A percentile compares a stretch with the other conserved stretches of the same genome.
Evolutionary conservation across 805 yeast genomes (phyloP).

Genomic region (Spathaspora boniae): DNA sequence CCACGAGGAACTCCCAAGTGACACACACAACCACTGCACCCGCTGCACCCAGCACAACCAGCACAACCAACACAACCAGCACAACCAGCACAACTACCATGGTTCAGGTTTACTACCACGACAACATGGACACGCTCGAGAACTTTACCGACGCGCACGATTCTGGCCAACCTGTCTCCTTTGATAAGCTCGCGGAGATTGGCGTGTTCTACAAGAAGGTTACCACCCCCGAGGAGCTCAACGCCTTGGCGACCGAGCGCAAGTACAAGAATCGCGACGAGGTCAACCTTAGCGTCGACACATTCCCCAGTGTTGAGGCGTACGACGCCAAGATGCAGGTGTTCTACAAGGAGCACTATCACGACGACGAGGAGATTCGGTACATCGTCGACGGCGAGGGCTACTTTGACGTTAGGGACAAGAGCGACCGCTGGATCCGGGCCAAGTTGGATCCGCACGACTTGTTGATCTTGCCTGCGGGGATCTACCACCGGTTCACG

Average conservation of each 20-base stretch:
- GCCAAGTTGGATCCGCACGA: slow-evolving; percentile 63
- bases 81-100: too few species aligned
- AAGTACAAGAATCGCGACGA: slow-evolving; percentile 77
- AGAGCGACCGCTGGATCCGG: slow-evolving; percentile 70
- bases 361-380: slow-evolving; percentile 96
- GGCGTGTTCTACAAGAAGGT: slow-evolving; percentile 69
- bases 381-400: slow-evolving; percentile 89
- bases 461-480: slow-evolving; percentile 77
- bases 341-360: slow-evolving; percentile 84
- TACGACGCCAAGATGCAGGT: slow-evolving; percentile 61
- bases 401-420: slow-evolving; percentile 79
- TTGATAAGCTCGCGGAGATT: slow-evolving; percentile 47
- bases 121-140: slow-evolving; percentile 50
- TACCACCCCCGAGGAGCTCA: slow-evolving; percentile 51
- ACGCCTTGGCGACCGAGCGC: slow-evolving; percentile 64
- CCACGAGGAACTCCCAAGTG: not conserved
- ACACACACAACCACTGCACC: not conserved
- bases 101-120: slow-evolving; percentile 58
- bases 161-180: slow-evolving; percentile 57
- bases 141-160: slow-evolving; percentile 67
- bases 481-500: slow-evolving; percentile 92
- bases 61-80: too few species aligned
- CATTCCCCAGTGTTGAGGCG: slow-evolving; percentile 54
- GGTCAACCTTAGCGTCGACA: slow-evolving; percentile 54
- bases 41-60: not conserved